Evolutionary conservation across 306 rosid species (phyloP).

Genomic region (Quercus rubra): DNA sequence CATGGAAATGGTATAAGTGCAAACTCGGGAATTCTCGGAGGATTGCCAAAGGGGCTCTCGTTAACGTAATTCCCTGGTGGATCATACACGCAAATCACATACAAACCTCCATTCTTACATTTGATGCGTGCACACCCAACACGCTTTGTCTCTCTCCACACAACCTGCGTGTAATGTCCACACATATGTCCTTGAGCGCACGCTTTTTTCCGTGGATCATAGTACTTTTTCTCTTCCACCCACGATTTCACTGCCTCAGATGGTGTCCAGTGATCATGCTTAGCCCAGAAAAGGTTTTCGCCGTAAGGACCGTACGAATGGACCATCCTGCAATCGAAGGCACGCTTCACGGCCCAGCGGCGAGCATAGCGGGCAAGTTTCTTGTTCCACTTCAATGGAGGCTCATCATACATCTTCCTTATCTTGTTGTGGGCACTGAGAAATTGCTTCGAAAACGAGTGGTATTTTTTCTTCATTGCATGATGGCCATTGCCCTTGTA

Average conservation of each 20-base stretch:
- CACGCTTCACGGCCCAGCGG: conserved; percentile 23
- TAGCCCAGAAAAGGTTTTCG: conserved; percentile 47
- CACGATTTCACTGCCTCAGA: conserved; percentile 32
- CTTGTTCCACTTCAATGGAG: conserved; percentile 19
- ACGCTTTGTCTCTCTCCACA: conserved; percentile 27
- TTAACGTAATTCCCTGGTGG: conserved; percentile 36
- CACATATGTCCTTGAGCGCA: conserved; percentile 28
- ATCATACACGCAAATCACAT: conserved; percentile 35
- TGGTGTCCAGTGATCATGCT: conserved; percentile 21
- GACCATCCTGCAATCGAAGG: conserved; percentile 26
- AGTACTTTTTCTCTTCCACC: conserved; percentile 12
- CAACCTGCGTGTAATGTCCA: conserved; percentile 48
- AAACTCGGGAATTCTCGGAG: no score
- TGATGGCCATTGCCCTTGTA: background rate
- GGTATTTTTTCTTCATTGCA: background rate
- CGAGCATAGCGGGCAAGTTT: conserved; percentile 31
- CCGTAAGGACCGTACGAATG: conserved; percentile 37
- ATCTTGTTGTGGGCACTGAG: conserved; percentile 32
- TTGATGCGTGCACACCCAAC: conserved; percentile 27
- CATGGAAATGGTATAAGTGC: no score
- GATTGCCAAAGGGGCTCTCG: conserved; percentile 28
- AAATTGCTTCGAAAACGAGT: conserved; percentile 9
- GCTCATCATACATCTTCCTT: background rate
- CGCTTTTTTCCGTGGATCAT: background rate
- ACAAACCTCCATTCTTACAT: conserved; percentile 27